phyloP scores from a whole-genome alignment of 331 rosid species.

The Erythrophleum ivorense region DNA sequence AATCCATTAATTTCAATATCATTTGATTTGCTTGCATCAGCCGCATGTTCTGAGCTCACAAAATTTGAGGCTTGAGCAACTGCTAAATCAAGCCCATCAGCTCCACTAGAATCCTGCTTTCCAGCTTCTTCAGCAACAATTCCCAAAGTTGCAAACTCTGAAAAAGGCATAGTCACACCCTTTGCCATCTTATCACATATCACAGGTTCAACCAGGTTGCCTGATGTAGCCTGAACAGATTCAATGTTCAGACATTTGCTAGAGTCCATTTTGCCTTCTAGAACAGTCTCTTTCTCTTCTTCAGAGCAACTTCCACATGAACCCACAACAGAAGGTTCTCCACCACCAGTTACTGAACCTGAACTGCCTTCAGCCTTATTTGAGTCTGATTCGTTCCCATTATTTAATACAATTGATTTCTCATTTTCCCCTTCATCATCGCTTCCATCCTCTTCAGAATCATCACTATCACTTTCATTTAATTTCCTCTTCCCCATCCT shows the following conservation, averaged over 20 bases:
- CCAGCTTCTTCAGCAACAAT: conserved; percentile 47
- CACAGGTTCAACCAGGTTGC: conserved; percentile 39
- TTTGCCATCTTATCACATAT: conserved; percentile 33
- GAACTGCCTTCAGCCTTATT: conserved; percentile 69
- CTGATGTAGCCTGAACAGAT: conserved; percentile 25
- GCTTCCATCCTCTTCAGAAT: conserved; percentile 59
- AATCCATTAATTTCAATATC: conserved; percentile 48
- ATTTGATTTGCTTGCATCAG: not conserved
- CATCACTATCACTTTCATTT: conserved; percentile 73
- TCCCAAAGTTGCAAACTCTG: conserved; percentile 41
- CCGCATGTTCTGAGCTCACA: not conserved
- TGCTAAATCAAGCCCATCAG: conserved; percentile 39
- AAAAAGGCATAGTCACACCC: conserved; percentile 38
- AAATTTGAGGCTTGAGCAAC: conserved; percentile 38
- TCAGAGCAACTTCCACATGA: conserved; percentile 75
- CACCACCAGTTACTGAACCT: conserved; percentile 64
- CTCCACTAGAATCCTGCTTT: conserved; percentile 42
- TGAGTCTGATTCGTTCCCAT: conserved; percentile 55
- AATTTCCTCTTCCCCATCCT: conserved; percentile 90
- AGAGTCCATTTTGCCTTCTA: conserved; percentile 46
- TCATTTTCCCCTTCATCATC: conserved; percentile 54
- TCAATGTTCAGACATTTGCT: conserved; percentile 38
- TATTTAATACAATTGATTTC: conserved; percentile 60
- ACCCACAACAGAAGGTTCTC: conserved; percentile 53
- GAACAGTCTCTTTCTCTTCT: conserved; percentile 69